Evolutionary conservation across 2,329 filamentous ascomycete species (phyloP).

Genomic region (Nemania diffusa): DNA sequence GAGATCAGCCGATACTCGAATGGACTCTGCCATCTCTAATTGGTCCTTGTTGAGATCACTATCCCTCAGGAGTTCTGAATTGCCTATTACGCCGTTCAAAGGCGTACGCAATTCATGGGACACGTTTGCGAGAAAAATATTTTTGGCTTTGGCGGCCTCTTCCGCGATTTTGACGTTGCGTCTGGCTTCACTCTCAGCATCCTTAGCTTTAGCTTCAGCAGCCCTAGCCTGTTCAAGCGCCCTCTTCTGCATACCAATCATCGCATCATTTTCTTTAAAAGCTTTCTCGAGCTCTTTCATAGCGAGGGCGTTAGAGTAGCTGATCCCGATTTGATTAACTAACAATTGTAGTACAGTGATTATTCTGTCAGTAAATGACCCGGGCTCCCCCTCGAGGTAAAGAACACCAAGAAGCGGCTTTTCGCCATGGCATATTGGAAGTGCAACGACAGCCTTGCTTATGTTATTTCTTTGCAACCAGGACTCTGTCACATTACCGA

Average conservation of each 20-base stretch:
- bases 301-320: constrained; percentile 73
- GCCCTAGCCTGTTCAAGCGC: constrained; percentile 77
- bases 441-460: constrained; percentile 80
- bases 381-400: constrained; percentile 79
- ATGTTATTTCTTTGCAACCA: constrained; percentile 76
- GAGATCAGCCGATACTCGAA: constrained; percentile 85
- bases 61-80: constrained; percentile 84
- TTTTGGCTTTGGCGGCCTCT: constrained; percentile 84
- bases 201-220: constrained; percentile 79
- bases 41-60: constrained; percentile 80
- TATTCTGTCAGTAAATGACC: constrained; percentile 80
- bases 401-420: constrained; percentile 77
- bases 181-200: constrained; percentile 79
- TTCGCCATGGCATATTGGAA: constrained; percentile 79
- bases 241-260: constrained; percentile 80
- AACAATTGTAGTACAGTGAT: constrained; percentile 74
- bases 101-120: constrained; percentile 85
- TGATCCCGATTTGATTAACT: constrained; percentile 81
- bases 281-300: constrained; percentile 80
- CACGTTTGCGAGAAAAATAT: constrained; percentile 82
- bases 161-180: constrained; percentile 84
- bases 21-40: constrained; percentile 86
- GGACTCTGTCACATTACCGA: constrained; percentile 76
- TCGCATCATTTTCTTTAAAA: constrained; percentile 79
- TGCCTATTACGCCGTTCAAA: constrained; percentile 88